phyloP scores from a whole-genome alignment of 1,284 basidiomycete species.

The Cryptococcus amylolentus region DNA sequence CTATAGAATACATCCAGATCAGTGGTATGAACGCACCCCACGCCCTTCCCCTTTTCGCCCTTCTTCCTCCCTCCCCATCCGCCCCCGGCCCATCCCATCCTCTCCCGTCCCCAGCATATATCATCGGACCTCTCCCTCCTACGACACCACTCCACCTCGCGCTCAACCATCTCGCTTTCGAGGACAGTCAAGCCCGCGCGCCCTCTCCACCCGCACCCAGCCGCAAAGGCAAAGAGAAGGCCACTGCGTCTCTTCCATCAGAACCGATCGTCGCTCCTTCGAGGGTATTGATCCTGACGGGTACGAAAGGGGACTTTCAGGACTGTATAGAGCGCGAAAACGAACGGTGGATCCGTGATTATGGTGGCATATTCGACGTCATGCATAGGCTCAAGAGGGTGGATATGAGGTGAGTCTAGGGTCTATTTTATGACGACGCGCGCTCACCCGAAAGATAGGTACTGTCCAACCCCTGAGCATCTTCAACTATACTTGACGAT shows the following conservation, averaged over 20 bases:
- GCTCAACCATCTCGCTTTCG: background rate
- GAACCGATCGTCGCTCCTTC: background rate
- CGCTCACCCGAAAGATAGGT: constrained; percentile 9
- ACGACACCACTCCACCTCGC: constrained; percentile 34
- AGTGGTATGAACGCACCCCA: no score
- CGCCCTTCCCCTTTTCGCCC: constrained; percentile 19
- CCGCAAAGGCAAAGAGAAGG: constrained; percentile 1
- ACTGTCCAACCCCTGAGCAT: constrained; percentile 29
- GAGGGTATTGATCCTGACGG: constrained; percentile 37
- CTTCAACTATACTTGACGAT: constrained; percentile 32
- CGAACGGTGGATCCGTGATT: constrained; percentile 28
- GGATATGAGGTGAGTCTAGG: constrained; percentile 26
- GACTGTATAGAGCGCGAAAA: constrained; percentile 34
- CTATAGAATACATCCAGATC: no score
- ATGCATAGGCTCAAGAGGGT: constrained; percentile 23
- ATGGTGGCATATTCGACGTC: constrained; percentile 17
- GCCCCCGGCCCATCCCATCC: constrained; percentile 2
- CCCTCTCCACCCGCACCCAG: background rate
- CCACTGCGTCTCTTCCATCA: no score
- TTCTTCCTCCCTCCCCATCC: constrained; percentile 19
- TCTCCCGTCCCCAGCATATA: constrained; percentile 17
- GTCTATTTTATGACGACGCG: background rate
- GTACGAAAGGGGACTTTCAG: constrained; percentile 18
- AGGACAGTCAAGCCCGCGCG: background rate
- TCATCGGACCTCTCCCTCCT: constrained; percentile 36